phyloP scores from a whole-genome alignment of 495 filamentous ascomycete species.

The Penicillium daleae region DNA sequence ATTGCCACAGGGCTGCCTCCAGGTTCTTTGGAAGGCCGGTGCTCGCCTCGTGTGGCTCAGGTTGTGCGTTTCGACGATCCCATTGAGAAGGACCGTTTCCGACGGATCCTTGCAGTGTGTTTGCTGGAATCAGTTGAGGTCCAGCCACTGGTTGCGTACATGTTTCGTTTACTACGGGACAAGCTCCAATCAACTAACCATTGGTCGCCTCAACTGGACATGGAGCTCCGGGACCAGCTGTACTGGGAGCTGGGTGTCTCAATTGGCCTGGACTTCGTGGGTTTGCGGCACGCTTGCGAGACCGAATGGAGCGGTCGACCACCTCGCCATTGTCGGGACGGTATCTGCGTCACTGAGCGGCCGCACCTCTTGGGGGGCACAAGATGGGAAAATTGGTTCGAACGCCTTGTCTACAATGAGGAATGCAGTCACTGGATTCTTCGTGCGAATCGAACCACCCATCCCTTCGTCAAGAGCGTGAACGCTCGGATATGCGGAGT shows the following conservation, averaged over 20 bases:
- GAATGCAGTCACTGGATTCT: conserved; percentile 47
- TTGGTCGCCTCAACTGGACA: conserved; percentile 26
- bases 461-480: conserved; percentile 33
- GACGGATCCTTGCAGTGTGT: conserved; percentile 39
- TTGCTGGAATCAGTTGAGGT: conserved; percentile 32
- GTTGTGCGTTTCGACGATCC: conserved; percentile 29
- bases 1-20: conserved; percentile 12
- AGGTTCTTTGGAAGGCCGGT: conserved; percentile 19
- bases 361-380: conserved; percentile 21
- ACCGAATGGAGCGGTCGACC: conserved; percentile 41
- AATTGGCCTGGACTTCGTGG: conserved; percentile 16
- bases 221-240: conserved; percentile 31
- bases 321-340: conserved; percentile 31
- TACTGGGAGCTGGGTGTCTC: conserved; percentile 25
- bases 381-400: conserved; percentile 12
- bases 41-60: conserved; percentile 27
- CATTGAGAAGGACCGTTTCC: conserved; percentile 40
- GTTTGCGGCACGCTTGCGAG: conserved; percentile 39
- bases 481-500: conserved; percentile 36
- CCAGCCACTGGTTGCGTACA: conserved; percentile 31
- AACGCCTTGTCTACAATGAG: conserved; percentile 20
- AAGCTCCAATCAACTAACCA: conserved; percentile 22
- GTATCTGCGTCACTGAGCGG: conserved; percentile 29
- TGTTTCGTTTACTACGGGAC: conserved; percentile 45
- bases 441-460: conserved; percentile 42